phyloP scores from a whole-genome alignment of 768 basidiomycete genomes.

The Pleurotus citrinopileatus region DNA sequence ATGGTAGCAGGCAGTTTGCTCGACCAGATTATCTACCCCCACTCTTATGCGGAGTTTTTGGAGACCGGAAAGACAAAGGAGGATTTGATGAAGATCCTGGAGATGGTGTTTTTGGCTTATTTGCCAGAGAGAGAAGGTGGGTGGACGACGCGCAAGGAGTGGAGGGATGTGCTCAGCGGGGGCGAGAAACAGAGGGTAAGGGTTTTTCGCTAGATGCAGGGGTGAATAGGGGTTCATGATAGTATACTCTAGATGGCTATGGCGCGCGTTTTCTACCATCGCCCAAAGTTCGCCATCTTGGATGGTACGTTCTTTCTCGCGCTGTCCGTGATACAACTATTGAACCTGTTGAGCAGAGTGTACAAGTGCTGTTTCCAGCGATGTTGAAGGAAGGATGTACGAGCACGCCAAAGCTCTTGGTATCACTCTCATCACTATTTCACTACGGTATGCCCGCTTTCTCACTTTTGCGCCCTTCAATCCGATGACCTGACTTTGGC shows the following conservation, averaged over 20 bases:
- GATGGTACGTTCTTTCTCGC: conserved; percentile 52
- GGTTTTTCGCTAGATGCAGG: conserved; percentile 2
- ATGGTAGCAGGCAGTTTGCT: conserved; percentile 85
- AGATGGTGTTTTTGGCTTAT: conserved; percentile 82
- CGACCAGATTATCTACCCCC: conserved; percentile 94
- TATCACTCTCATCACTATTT: conserved; percentile 92
- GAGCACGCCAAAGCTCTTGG: conserved; percentile 85
- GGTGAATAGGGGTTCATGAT: conserved; percentile 10
- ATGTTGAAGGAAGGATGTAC: conserved; percentile 96
- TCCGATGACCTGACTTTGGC: background rate
- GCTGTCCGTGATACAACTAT: background rate
- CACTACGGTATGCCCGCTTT: conserved; percentile 56
- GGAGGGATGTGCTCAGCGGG: conserved; percentile 93
- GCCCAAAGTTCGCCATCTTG: conserved; percentile 78
- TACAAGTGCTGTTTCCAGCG: conserved; percentile 92
- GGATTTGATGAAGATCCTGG: conserved; percentile 75
- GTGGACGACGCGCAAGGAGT: conserved; percentile 87
- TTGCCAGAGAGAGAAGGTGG: conserved; percentile 87
- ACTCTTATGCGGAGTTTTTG: conserved; percentile 74
- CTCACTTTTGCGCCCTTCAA: background rate
- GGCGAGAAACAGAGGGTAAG: conserved; percentile 92
- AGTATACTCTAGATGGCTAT: conserved; percentile 68
- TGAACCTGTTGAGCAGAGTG: conserved; percentile 60
- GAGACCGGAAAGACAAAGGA: conserved; percentile 56
- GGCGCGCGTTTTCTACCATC: conserved; percentile 90